Conservation (phyloP, 352 stramenopile genomes). For the Pelagophyceae sp. region DNA sequence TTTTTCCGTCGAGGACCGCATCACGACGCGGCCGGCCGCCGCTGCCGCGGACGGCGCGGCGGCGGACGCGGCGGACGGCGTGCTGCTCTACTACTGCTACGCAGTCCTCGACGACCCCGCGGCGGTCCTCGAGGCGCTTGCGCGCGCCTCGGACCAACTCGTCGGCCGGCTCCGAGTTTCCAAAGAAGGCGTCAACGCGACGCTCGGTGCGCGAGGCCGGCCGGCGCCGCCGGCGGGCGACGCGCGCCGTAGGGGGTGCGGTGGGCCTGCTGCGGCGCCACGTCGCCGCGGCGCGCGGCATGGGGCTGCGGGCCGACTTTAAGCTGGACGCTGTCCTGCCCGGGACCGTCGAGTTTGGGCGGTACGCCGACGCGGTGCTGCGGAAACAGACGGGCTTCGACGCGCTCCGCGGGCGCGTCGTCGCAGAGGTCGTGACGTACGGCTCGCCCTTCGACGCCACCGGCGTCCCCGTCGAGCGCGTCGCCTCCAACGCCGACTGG, state of each 20-base stretch:
- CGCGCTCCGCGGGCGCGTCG: not conserved
- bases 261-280: not conserved
- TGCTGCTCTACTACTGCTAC: not conserved
- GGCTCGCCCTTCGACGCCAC: not conserved
- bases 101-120: not conserved
- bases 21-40: no score
- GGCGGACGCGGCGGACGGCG: not conserved
- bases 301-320: not conserved
- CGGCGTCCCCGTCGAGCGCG: no score
- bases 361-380: not conserved
- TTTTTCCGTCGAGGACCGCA: no score
- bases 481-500: not conserved
- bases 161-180: not conserved
- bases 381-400: not conserved
- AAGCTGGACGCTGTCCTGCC: not conserved
- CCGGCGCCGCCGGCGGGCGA: no score
- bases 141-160: not conserved
- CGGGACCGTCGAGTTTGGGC: not conserved
- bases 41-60: no score
- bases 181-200: not conserved
- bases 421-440: not conserved
- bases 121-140: not conserved
- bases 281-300: not conserved
- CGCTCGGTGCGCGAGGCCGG: not conserved
- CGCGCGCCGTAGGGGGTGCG: no score